Evolutionary conservation across 2,329 filamentous ascomycete genomes (phyloP), one percentile per base, ranked within the genome.

Genomic region (Penicillium sp.): DNA sequence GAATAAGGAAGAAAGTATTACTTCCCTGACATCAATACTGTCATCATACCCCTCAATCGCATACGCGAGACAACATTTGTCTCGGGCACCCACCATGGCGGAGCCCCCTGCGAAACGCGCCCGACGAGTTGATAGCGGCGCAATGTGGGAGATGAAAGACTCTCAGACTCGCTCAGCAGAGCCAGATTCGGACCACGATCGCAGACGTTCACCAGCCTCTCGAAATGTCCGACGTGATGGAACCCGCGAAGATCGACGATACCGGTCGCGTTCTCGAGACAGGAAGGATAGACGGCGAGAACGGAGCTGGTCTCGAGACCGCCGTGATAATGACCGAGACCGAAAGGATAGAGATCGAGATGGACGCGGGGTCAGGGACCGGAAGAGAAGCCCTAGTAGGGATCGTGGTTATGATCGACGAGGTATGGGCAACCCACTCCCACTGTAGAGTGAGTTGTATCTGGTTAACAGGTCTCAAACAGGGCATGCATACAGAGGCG

Each of bases 61-160:
- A n/a, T 14, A 19, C 42, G 39, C 37, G 19, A 47, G 36, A 39
- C 44, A 43, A 39, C 37, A 29, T 39, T 37, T 31, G 33, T 45
- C 41, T 44, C 39, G 29, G 41, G 25, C 21, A 33, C 35, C 9
- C 33, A 62, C 18, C 33, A 79, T 79, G 77, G 63, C 74, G 16
- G 76, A 78, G 53, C 72, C 72, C 50, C 69, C 76, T 44, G 62
- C 72, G 36, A 77, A 76, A 58, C 73, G 75, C 35, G 59, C 71
- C 14, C 70, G 72, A 43, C 64, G 71, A 33, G 71, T 71, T n/a
- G 80, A 83, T 51, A 79, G 75, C 62, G 75, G 75, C 35, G 71
- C 77, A 36, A 80, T 79, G 74, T 80, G 79, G 77, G 80, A 84
- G 47, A 57, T 60, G 41, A 62, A 65, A 36, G 63, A 68, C 27